Evolutionary conservation across 23 red algal species (phyloP), one percentile per base, ranked within the genome.

Genomic region (Porphyridium purpureum): DNA sequence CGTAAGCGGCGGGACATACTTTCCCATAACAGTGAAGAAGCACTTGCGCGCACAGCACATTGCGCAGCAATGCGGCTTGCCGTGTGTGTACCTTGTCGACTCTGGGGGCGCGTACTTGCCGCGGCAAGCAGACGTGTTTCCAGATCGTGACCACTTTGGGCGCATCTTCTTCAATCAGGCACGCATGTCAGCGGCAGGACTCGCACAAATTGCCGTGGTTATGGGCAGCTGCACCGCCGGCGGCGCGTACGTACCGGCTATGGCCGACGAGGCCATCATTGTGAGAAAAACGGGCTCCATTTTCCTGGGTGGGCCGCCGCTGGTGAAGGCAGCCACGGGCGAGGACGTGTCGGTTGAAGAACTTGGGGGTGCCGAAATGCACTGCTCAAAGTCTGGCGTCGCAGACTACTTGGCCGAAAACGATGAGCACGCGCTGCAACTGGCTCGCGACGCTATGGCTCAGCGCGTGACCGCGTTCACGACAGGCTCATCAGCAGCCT

Each of bases 11-110:
- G 69, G 69, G 20, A 74, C 69, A 4, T 74, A 63, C 58, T 74
- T 74, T 74, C 69, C 69, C 2, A 47, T 74, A 25, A 74, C 69
- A 22, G 69, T 74, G 5, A 74, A 74, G 54, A 74, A 74, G 27
- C 59, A 74, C 21, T 48, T 74, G 23, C 47, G 69, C 21, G 69
- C 69, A 1, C 69, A 74, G 36, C 44, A 66, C 26, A 74, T 74
- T 28, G 69, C 69, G 29, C 22, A 33, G 7, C 19, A 60, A 41
- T 63, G 56, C 47, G 24, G 54, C 6, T 29, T 74, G 52, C 69
- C 69, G 36, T 74, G 69, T 63, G 55, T 74, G 11, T 74, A 74
- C 55, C 40, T 74, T 7, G 69, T 63, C 26, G 69, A 74, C 59
- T 63, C 56, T 21, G 69, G 69, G 15, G 69, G 69, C 14, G 69